Evolutionary conservation across 495 filamentous ascomycete genomes (phyloP), one percentile per base, ranked within the genome.

Genomic region (Cudoniella acicularis): DNA sequence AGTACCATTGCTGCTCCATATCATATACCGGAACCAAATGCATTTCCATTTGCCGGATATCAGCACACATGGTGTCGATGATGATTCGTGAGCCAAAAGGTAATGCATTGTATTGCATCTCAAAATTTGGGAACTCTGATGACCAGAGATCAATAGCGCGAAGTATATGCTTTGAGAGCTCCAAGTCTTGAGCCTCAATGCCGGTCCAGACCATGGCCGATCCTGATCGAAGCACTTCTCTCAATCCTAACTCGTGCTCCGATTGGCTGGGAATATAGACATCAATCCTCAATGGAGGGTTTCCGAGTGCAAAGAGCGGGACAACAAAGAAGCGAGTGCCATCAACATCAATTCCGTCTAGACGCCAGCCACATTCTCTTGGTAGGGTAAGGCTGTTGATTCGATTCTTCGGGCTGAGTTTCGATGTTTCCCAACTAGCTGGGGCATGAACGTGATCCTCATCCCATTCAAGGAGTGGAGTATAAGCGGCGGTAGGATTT

Each of bases 351-450:
- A 42, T 22, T 3, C 62, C 62, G 23, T 64, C 57, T 6, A 64
- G n/a, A 17, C 46, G 25, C 62, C 62, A 64, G 1, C 9, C 11
- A 16, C 20, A 10, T 36, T 49, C 25, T 22, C 43, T 48, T 10
- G 6, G 17, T n/a, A 22, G 24, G n/a, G n/a, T 36, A 10, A 64
- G 49, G 45, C 51, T 64, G 20, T 64, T 57, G 18, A 61, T 47
- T 1, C 62, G 57, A 52, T 64, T 64, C 24, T 64, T 64, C 3
- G 62, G 62, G 49, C 61, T 64, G 3, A 61, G 55, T 1, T 1
- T 17, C 2, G 61, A 63, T 2, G 9, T 42, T 8, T 49, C 27
- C 61, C 61, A 63, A 20, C 24, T 16, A 23, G 52, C 10, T 26
- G 21, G 8, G 16, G 13, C n/a, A 24, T n/a, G 9, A 6, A 3